Conservation (phyloP, 306 rosid species). For the Hippophae tibetana region DNA sequence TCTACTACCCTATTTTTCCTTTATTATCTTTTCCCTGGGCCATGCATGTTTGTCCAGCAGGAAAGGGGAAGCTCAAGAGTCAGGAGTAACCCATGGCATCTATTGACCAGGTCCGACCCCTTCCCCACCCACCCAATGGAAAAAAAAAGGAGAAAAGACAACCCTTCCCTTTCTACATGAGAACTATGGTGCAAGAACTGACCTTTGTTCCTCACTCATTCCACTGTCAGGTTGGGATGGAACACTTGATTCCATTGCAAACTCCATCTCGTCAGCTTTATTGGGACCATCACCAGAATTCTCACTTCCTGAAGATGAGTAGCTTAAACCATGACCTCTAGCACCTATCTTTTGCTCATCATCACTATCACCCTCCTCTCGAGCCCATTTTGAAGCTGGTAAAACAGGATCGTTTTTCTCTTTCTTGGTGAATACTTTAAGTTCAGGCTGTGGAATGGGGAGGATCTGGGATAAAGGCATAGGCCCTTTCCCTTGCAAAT, state of each 20-base stretch:
- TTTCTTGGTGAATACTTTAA: slow-evolving; percentile 55
- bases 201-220: slow-evolving; percentile 94
- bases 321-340: slow-evolving; percentile 72
- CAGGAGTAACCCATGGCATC: no score
- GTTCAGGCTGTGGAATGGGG: slow-evolving; percentile 64
- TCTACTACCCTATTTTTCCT: no score
- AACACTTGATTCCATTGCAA: slow-evolving; percentile 53
- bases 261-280: slow-evolving; percentile 64
- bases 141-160: neutral
- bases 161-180: slow-evolving; percentile 2
- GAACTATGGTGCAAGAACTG: slow-evolving; percentile 16
- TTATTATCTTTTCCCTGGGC: no score
- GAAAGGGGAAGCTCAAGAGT: no score
- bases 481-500: slow-evolving; percentile 40
- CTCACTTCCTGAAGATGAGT: slow-evolving; percentile 98
- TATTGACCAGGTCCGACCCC: no score
- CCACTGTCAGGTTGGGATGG: slow-evolving; percentile 60
- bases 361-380: slow-evolving; percentile 94
- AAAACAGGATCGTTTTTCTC: slow-evolving; percentile 78
- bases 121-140: no score
- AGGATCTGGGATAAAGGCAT: slow-evolving; percentile 46
- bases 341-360: slow-evolving; percentile 58
- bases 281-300: slow-evolving; percentile 57
- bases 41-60: no score
- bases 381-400: slow-evolving; percentile 96